Evolutionary conservation across 202 grass and related monocot species (phyloP), one percentile per base, ranked within the genome.

Genomic region (Schoenoplectus triqueter): DNA sequence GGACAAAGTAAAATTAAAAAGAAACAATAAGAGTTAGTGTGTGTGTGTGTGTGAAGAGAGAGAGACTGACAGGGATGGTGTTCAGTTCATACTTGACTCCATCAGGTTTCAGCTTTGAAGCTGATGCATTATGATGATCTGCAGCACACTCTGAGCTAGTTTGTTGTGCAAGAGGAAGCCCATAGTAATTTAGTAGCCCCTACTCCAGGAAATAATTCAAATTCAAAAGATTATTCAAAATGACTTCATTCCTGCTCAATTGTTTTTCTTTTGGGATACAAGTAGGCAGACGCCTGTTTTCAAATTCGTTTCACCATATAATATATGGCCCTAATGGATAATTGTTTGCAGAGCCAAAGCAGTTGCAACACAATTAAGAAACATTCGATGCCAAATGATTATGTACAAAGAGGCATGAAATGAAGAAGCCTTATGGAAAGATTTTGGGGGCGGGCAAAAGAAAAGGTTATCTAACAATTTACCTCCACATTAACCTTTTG

Each of bases 401-500:
- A 51, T 50, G 2, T 10, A 39, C 40, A 42, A 10, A 41, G 65
- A 42, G 31, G 22, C 31, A 68, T 68, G 10, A 8, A 42, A 68
- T 20, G 11, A 63, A 1, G 0, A 68, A 68, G 10, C 42, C 39
- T 42, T 14, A 6, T 68, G 11, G 11, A 7, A 41, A 39, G 10
- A 40, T 41, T 31, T 31, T 31, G 31, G 31, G 31, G 31, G 31
- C 31, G 31, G 31, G 31, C 22, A 40, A 40, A 11, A 40, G 14
- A 47, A 70, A 70, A 47, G 6, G 40, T 42, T 47, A 46, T 70
- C 41, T 56, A 2, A 10, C 14, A 6, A 65, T 18, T 64, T 89
- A 97, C 95, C 89, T 99, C 93, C 2, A 99, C 88, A 9, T 99
- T 87, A 42, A 90, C 96, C 75, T 95, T 99, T 70, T 96, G 93